Base-by-base conservation (phyloP, 2,329 filamentous ascomycete species). In the Claviceps sp. region DNA sequence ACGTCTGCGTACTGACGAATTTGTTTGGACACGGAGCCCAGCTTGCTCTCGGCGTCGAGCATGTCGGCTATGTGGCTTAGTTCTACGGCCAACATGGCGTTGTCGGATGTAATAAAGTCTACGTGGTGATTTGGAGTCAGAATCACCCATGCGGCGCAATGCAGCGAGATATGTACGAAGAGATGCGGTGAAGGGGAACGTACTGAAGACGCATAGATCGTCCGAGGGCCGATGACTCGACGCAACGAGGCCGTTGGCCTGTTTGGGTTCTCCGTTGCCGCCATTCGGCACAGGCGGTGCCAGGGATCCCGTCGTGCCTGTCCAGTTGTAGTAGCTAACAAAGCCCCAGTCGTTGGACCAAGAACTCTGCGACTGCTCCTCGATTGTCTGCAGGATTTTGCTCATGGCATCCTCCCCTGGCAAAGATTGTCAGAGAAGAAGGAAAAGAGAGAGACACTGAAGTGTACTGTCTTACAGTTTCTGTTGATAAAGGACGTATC, bases 151-250 rank as follows among this genome's bases (percentile, higher is more conserved):
- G 47, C 37, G 4, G 8, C 22, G 46, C 13, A 18, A 4, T 40
- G 8, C 8, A 8, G 9, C 5, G 8, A 7, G 14, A 30, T 30
- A 4, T 30, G 2, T 30, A 4, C 5, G 18, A 30, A 11, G 20
- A 22, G 20, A 24, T 20, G 30, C 30, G 5, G 22, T 14, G 42
- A 43, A 4, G 30, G 7, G 42, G 2, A 11, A 55, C 59, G 48
- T 45, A 61, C 59, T 60, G 57, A 88, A 81, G 50, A 87, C 88
- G 1, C 85, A 87, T 7, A 87, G 80, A 64, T 95, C 88, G 64
- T 94, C 88, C 52, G 84, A 88, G 0, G 88, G 88, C 1, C 88
- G 77, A 70, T 93, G 93, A 1, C 86, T 86, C 50, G 83, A 87
- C 51, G 87, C 79, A 46, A 93, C 78, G 52, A 94, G 77, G 0